Evolutionary conservation across 2,329 filamentous ascomycete species (phyloP).

Genomic region (Xylaria polymorpha): DNA sequence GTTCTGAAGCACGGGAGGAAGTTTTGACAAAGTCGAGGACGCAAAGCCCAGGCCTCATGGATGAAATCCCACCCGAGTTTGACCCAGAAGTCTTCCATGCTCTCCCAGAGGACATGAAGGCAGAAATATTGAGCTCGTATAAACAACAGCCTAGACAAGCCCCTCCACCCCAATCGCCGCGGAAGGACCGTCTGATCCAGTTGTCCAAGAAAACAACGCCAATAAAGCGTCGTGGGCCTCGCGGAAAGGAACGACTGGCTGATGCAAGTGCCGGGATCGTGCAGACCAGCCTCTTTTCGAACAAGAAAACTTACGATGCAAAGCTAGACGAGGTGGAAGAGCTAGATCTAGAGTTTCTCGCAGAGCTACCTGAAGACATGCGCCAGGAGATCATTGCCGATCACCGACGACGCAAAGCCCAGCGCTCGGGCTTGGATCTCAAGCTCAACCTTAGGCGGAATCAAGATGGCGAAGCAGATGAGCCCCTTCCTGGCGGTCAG

Average conservation of each 20-base stretch:
- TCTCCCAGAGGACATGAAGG: constrained; percentile 85
- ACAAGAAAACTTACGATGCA: constrained; percentile 48
- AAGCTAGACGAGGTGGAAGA: constrained; percentile 56
- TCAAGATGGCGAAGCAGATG: constrained; percentile 33
- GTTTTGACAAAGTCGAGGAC: constrained; percentile 53
- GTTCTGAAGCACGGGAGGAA: constrained; percentile 47
- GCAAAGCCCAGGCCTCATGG: constrained; percentile 50
- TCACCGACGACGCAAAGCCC: constrained; percentile 72
- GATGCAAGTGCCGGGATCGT: constrained; percentile 70
- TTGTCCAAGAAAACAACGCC: constrained; percentile 68
- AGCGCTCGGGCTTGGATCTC: constrained; percentile 63
- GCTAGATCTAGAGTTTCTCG: constrained; percentile 78
- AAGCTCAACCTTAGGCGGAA: constrained; percentile 46
- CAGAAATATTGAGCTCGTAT: constrained; percentile 84
- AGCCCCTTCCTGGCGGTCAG: constrained; percentile 51
- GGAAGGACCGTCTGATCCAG: constrained; percentile 65
- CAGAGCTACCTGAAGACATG: constrained; percentile 84
- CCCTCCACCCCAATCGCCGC: constrained; percentile 62
- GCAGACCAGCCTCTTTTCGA: constrained; percentile 78
- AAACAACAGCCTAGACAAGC: constrained; percentile 52
- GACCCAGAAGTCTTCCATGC: constrained; percentile 87
- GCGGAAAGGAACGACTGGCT: constrained; percentile 62
- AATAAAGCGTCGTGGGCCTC: constrained; percentile 70
- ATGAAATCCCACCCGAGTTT: constrained; percentile 75
- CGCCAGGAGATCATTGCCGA: constrained; percentile 82